Base-by-base conservation (phyloP, 2,329 filamentous ascomycete species). In the Keithomyces neogunnii region DNA sequence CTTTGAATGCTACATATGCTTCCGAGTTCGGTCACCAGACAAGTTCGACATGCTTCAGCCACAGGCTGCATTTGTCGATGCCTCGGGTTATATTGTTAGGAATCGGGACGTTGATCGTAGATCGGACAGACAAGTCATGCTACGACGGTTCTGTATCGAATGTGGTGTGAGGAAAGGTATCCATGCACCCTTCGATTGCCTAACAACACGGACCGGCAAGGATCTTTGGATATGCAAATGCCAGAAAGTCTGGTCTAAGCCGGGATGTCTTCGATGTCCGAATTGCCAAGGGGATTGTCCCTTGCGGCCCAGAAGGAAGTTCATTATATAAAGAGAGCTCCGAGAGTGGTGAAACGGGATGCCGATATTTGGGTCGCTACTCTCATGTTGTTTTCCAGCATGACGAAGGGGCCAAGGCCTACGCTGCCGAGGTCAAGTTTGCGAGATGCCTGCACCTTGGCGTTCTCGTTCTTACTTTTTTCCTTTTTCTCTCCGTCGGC, bases 1-100 rank as follows among this genome's bases (percentile, higher is more conserved):
- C 56, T 67, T 69, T 44, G 69, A 71, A 53, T 72, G 69, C 56
- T 72, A 71, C 56, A 60, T 69, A 30, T 72, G 70, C 60, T 72
- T 67, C 53, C 64, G 67, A 2, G 68, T 72, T n/a, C 64, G 69
- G 44, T 60, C 60, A 3, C 68, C 69, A 4, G 64, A 67, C 40
- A 62, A 66, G 52, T 72, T 72, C 55, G 68, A 72, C 52, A 60
- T 63, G 51, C 58, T 66, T 13, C 69, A 71, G 51, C 60, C 63
- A 3, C 60, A 62, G 39, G 60, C 59, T 11, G 63, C 64, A 19
- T 66, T 63, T 51, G 54, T 70, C 42, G 67, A 71, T 55, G 48
- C 51, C 32, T 54, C 56, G 10, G 66, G 65, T 29, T 59, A 57
- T 29, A 53, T 66, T 19, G 56, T 70, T 28, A 60, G 57, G 40